Evolutionary conservation across 768 basidiomycete genomes (phyloP).

Genomic region (Ramaria sp.): DNA sequence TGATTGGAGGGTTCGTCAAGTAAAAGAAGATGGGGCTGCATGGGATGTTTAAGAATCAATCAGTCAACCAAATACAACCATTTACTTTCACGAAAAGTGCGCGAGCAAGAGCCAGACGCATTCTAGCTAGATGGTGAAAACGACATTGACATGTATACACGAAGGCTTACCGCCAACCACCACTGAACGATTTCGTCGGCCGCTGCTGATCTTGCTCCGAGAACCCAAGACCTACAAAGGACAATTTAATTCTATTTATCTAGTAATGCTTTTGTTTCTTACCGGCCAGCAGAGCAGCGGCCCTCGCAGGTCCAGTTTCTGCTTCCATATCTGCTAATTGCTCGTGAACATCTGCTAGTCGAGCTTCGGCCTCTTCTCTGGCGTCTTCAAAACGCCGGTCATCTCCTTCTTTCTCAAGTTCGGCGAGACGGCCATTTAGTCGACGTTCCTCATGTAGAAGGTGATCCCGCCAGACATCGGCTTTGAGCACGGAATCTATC

Average conservation of each 20-base stretch:
- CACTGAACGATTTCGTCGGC: slow-evolving; percentile 81
- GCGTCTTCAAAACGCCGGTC: slow-evolving; percentile 77
- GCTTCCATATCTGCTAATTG: slow-evolving; percentile 97
- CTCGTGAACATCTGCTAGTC: slow-evolving; percentile 83
- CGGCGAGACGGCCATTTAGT: slow-evolving; percentile 61
- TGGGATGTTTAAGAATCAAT: slow-evolving; percentile 7
- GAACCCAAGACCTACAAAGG: slow-evolving; percentile 71
- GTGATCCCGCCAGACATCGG: slow-evolving; percentile 98
- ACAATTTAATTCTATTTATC: too few species aligned
- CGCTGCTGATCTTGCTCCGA: slow-evolving; percentile 75
- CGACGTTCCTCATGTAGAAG: slow-evolving; percentile 73
- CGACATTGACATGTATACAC: neutral
- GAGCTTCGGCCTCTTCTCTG: slow-evolving; percentile 70
- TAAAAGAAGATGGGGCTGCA: slow-evolving; percentile 59
- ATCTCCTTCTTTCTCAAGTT: slow-evolving; percentile 63
- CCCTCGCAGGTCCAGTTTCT: slow-evolving; percentile 90
- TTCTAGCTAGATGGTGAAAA: slow-evolving; percentile 32
- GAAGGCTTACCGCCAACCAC: slow-evolving; percentile 78
- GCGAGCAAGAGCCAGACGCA: slow-evolving; percentile 91
- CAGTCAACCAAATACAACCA: neutral
- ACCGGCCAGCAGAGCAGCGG: slow-evolving; percentile 84
- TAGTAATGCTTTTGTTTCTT: neutral
- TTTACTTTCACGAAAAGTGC: slow-evolving; percentile 89
- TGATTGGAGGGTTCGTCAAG: slow-evolving; percentile 97
- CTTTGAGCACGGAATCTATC: slow-evolving; percentile 91